Conservation (phyloP, 495 filamentous ascomycete genomes). For the Glutinoglossum americanum region DNA sequence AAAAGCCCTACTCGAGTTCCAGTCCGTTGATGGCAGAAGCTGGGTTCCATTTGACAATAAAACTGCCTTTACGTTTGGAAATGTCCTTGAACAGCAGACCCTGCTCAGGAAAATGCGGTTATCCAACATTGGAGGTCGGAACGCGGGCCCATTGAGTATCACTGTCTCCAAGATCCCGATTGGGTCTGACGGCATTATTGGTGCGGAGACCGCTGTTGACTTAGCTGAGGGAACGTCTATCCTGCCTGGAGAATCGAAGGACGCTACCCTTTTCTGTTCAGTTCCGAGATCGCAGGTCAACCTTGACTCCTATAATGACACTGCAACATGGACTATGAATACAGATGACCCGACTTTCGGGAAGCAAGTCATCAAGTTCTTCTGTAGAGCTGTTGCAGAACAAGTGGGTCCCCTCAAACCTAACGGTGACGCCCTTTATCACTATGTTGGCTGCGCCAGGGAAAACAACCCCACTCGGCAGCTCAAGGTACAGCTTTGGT, state of each 20-base stretch:
- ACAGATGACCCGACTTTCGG: conserved; percentile 21
- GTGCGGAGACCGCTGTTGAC: conserved; percentile 22
- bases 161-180: conserved; percentile 29
- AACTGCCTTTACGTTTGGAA: conserved; percentile 23
- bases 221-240: conserved; percentile 28
- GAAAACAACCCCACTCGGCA: conserved; percentile 22
- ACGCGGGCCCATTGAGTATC: conserved; percentile 19
- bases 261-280: conserved; percentile 23
- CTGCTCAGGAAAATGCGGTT: conserved; percentile 19
- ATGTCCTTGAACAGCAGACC: conserved; percentile 19
- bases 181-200: conserved; percentile 18
- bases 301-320: conserved; percentile 18
- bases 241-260: conserved; percentile 18
- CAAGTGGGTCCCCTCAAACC: conserved; percentile 18
- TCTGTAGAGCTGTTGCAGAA: conserved; percentile 18
- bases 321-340: conserved; percentile 24
- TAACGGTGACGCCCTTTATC: conserved; percentile 16
- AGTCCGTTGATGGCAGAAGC: conserved; percentile 21
- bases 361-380: conserved; percentile 19
- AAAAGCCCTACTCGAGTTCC: conserved; percentile 24
- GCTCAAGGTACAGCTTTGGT: conserved; percentile 17
- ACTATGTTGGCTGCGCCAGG: conserved; percentile 21
- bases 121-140: conserved; percentile 20
- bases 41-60: conserved; percentile 22
- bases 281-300: conserved; percentile 27